Base-by-base conservation (phyloP, 2,329 filamentous ascomycete species). In the Penicillium sp. region DNA sequence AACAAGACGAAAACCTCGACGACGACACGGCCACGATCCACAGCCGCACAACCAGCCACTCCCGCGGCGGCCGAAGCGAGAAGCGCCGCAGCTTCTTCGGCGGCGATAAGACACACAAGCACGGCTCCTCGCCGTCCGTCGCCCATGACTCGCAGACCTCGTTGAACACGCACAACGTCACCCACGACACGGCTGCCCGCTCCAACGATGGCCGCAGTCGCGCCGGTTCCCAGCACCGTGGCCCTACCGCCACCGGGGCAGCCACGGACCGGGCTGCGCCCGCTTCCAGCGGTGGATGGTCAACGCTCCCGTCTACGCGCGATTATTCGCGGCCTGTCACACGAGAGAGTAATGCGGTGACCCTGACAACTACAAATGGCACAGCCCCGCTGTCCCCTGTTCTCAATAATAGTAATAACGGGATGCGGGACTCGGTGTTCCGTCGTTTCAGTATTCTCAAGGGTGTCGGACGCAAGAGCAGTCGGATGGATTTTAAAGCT, bases 391-490 rank as follows among this genome's bases (percentile, higher is more conserved):
- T 51, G 40, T 61, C 68, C 42, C 78, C 74, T 37, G 68, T 72
- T 29, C 72, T 75, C 4, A 68, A 77, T 37, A 56, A 26, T 50
- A 62, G 54, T 46, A 57, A 61, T 22, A 58, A 64, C 37, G 71
- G 68, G 24, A 69, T 72, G 67, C 82, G 83, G 50, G 84, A 83
- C 35, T 88, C 86, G 56, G 83, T 95, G 62, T 85, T 87, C 75
- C 93, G 91, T 77, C 78, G 91, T 67, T 79, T 95, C 62, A 94
- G 89, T 71, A 79, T 92, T 66, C 79, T 95, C 67, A 89, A 88
- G 71, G 71, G 71, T 9, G 80, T 92, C 49, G 87, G 88, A 31
- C 87, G 86, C 71, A 90, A 89, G 76, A 78, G 78, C 44, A 85
- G 82, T 68, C 87, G 85, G 71, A 76, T 67, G 56, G 81, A 77